These are phyloP conservation scores for Mucor mucedo DNA, from an alignment of 371 early-diverging fungal genomes.

Conservation along the genomic window DNA sequence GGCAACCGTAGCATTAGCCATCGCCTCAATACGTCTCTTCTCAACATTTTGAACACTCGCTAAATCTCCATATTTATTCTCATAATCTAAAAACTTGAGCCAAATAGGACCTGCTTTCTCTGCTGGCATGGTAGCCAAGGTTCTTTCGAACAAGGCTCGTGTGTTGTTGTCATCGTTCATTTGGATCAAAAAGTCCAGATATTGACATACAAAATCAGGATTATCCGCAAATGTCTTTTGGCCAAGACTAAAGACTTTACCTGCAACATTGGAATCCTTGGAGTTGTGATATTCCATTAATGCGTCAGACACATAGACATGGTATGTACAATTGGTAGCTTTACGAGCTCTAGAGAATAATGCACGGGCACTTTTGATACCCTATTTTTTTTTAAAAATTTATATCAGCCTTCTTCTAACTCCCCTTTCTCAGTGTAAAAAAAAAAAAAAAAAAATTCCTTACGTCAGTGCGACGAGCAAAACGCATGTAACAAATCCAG, in stretches of 20 bases:
- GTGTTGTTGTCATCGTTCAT: slow-evolving; percentile 93
- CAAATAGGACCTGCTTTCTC: slow-evolving; percentile 78
- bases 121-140: slow-evolving; percentile 73
- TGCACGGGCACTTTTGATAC: slow-evolving; percentile 76
- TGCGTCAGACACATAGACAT: slow-evolving; percentile 87
- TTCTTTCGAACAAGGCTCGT: slow-evolving; percentile 86
- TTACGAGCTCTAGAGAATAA: slow-evolving; percentile 86
- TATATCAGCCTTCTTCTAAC: no score
- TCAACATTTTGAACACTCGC: slow-evolving; percentile 76
- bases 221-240: slow-evolving; percentile 79
- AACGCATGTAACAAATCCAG: slow-evolving; percentile 91
- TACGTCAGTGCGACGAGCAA: slow-evolving; percentile 75
- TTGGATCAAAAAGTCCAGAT: slow-evolving; percentile 86
- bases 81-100: slow-evolving; percentile 83
- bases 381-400: slow-evolving; percentile 24
- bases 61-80: slow-evolving; percentile 88
- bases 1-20: slow-evolving; percentile 28
- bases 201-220: slow-evolving; percentile 76
- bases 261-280: slow-evolving; percentile 84
- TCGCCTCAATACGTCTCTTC: slow-evolving; percentile 74
- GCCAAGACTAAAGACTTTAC: slow-evolving; percentile 91
- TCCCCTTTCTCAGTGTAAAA: no score
- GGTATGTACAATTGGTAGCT: slow-evolving; percentile 76
- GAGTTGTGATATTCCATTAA: slow-evolving; percentile 93
- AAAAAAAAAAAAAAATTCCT: neutral